Percentiles rank a stretch among this genome's conserved stretches.
Evolutionary conservation across 768 basidiomycete species (phyloP).

Genomic region (Lentinula sp.): DNA sequence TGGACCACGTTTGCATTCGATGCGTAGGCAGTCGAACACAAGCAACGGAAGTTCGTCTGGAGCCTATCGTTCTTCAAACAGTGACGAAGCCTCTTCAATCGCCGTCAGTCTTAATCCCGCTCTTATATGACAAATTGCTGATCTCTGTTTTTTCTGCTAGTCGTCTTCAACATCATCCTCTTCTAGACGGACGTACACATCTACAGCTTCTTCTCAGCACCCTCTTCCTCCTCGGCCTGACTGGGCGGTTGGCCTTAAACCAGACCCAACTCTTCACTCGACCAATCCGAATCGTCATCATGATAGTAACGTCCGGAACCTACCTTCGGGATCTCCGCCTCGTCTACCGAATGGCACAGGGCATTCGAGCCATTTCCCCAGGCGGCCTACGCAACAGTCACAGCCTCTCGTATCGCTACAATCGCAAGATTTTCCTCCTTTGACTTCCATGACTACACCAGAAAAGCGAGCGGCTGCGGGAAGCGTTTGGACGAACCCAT

Average conservation of each 20-base stretch:
- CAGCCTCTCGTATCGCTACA: slow-evolving; percentile 36
- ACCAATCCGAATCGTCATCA: slow-evolving; percentile 52
- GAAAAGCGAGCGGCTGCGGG: slow-evolving; percentile 53
- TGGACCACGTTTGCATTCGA: slow-evolving; percentile 59
- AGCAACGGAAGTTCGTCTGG: slow-evolving; percentile 39
- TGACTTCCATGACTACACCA: slow-evolving; percentile 37
- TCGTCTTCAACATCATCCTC: slow-evolving; percentile 80
- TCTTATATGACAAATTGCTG: slow-evolving; percentile 6
- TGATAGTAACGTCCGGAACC: slow-evolving; percentile 30
- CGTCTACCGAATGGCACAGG: slow-evolving; percentile 28
- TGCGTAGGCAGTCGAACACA: slow-evolving; percentile 48
- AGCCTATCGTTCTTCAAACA: slow-evolving; percentile 48
- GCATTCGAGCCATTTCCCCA: slow-evolving; percentile 20
- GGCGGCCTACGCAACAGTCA: slow-evolving; percentile 22
- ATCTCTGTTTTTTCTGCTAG: slow-evolving; percentile 24
- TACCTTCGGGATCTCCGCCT: slow-evolving; percentile 36
- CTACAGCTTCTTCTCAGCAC: slow-evolving; percentile 63
- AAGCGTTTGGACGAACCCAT: slow-evolving; percentile 69
- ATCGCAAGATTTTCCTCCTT: slow-evolving; percentile 66
- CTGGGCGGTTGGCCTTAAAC: slow-evolving; percentile 83
- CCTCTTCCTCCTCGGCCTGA: slow-evolving; percentile 81
- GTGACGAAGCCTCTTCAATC: slow-evolving; percentile 73
- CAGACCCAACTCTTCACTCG: slow-evolving; percentile 61
- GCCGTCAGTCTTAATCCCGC: slow-evolving; percentile 47
- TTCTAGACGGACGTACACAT: slow-evolving; percentile 71